Conservation (phyloP, 2,329 filamentous ascomycete genomes). For the Ambrosiella beaveri region DNA sequence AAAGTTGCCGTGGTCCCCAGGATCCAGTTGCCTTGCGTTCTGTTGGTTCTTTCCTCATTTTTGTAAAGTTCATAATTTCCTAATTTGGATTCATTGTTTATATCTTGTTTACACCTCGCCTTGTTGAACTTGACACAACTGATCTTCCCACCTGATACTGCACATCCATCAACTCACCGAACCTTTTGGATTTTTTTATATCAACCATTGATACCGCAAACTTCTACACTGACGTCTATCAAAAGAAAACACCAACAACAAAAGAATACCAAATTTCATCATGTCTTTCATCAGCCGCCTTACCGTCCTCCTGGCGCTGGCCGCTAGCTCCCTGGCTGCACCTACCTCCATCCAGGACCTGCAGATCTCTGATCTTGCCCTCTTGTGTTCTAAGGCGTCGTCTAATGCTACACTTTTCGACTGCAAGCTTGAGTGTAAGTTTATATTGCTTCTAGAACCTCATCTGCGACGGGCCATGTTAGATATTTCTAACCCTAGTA, state of each 20-base stretch:
- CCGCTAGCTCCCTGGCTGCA: background rate
- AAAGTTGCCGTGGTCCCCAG: background rate
- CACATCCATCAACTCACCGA: background rate
- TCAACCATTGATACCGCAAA: too few relatives aligned
- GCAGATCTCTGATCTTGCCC: constrained; percentile 2
- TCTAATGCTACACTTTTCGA: background rate
- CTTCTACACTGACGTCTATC: background rate
- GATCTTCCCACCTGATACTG: background rate
- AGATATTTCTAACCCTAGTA: background rate
- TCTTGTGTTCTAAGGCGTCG: background rate
- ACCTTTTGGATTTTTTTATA: too few relatives aligned
- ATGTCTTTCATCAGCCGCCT: background rate
- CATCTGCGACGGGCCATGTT: background rate
- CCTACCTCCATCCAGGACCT: constrained; percentile 4
- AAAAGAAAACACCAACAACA: background rate
- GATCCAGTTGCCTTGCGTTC: background rate
- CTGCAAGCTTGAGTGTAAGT: constrained; percentile 11
- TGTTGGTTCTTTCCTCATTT: background rate
- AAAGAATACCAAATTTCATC: background rate
- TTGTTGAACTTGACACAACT: background rate
- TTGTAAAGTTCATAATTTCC: background rate
- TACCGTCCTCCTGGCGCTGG: constrained; percentile 3
- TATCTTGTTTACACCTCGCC: background rate
- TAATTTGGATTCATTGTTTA: background rate
- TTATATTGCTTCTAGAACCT: background rate